Base-by-base conservation (phyloP, 2,329 filamentous ascomycete genomes). In the Rhynchosporium agropyri region DNA sequence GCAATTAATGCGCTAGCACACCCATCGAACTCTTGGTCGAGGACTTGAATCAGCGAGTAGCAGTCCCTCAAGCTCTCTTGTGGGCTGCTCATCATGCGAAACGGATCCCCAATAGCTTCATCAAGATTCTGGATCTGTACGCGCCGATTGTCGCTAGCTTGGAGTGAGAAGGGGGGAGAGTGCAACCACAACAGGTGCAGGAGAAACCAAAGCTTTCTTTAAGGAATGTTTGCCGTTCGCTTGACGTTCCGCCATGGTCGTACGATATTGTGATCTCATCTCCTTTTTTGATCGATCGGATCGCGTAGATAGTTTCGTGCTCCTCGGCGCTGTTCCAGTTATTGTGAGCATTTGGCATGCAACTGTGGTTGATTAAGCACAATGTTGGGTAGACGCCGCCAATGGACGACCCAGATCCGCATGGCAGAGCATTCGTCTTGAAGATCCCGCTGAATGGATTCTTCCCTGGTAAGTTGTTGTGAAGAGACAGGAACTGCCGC, bases 131-230 rank as follows among this genome's bases (percentile, higher is more conserved):
- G 3, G 4, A 42, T 42, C 38, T 42, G 7, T 42, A 13, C 15
- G 7, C 7, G 7, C 3, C 38, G 38, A 42, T 42, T 42, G 7
- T 42, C 38, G 38, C 38, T 42, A 42, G 38, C 38, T 42, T 42
- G 3, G 38, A 42, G 38, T 42, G 7, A 42, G 38, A 42, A 42
- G 38, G 38, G 7, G 38, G 38, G 7, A 42, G 38, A 42, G 8
- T 1, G 60, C 74, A 76, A 7, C 68, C 42, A 8, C 43, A 43
- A 58, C 74, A 76, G 8, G 15, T 64, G 64, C 74, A 77, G 33
- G 60, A 46, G 13, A 79, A 77, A 5, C 73, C 73, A 48, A 77
- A 79, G 10, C 59, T n/a, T 3, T 71, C 59, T 64, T 74, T 73
- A 3, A 75, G 65, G 20, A 65, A 68, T 3, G 20, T 29, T 0